Conservation (phyloP, 257 asterid species). For the Cinchona pubescens region DNA sequence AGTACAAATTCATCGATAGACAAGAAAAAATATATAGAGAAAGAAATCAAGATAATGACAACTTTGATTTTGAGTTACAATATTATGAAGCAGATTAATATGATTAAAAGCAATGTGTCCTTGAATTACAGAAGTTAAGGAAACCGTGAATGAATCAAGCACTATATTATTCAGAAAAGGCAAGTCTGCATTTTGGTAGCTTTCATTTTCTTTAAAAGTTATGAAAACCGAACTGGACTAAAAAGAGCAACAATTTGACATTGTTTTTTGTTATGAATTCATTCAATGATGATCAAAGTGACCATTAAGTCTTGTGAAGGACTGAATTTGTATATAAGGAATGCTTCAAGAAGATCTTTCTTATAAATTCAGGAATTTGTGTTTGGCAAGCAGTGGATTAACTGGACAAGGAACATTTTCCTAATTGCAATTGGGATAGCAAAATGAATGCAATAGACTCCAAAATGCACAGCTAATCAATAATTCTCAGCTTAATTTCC, state of each 20-base stretch:
- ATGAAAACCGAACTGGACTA: neutral
- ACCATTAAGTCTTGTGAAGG: neutral
- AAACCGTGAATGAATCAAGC: neutral
- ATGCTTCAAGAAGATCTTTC: constrained; percentile 8
- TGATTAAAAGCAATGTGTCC: neutral
- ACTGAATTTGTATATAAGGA: constrained; percentile 1
- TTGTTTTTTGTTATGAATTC: neutral
- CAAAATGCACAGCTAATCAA: neutral
- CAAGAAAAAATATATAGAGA: neutral
- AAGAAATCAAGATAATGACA: neutral
- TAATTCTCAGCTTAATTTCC: constrained; percentile 9
- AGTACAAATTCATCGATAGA: too few species aligned
- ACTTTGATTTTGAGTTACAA: neutral
- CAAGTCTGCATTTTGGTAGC: neutral
- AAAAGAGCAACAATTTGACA: constrained; percentile 9
- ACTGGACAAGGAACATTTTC: neutral
- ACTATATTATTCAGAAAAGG: too few species aligned
- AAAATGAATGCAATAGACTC: neutral
- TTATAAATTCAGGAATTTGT: neutral
- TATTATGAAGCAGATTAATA: neutral
- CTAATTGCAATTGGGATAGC: neutral
- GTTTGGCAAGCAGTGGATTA: neutral
- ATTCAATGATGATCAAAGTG: neutral
- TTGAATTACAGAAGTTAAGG: neutral
- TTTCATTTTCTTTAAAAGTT: neutral